Evolutionary conservation across 495 filamentous ascomycete species (phyloP).

Genomic region (Trypethelium eluteriae): DNA sequence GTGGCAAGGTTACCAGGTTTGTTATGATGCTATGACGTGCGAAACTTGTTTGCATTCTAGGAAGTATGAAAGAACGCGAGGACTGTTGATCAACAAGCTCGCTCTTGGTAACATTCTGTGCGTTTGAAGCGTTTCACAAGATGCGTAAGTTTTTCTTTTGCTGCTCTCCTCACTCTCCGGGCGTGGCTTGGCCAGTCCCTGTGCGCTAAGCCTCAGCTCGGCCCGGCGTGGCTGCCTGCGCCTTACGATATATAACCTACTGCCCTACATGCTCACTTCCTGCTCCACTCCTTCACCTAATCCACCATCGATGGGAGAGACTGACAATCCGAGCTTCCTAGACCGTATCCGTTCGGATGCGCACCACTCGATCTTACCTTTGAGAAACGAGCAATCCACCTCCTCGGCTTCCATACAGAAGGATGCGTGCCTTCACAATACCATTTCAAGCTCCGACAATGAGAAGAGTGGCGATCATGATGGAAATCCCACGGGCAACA

Average conservation of each 20-base stretch:
- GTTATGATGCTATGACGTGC: too few relatives aligned
- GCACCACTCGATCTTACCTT: conserved; percentile 15
- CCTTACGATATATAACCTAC: neutral
- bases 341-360: conserved; percentile 53
- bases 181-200: too few relatives aligned
- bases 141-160: too few relatives aligned
- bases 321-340: conserved; percentile 45
- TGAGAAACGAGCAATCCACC: conserved; percentile 10
- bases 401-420: conserved; percentile 6
- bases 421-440: conserved; percentile 17
- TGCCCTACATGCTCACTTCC: neutral
- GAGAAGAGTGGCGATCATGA: conserved; percentile 17
- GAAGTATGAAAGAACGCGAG: too few relatives aligned
- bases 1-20: too few relatives aligned
- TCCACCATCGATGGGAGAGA: conserved; percentile 55
- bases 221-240: too few relatives aligned
- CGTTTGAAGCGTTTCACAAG: too few relatives aligned
- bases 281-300: conserved; percentile 4
- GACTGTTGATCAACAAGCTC: too few relatives aligned
- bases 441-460: conserved; percentile 12
- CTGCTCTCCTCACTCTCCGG: too few relatives aligned
- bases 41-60: too few relatives aligned
- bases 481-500: conserved; percentile 30
- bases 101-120: too few relatives aligned
- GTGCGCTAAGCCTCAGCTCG: too few relatives aligned